Evolutionary conservation across 179 eudicot genomes (phyloP).

Genomic region (Dionaea muscipula): DNA sequence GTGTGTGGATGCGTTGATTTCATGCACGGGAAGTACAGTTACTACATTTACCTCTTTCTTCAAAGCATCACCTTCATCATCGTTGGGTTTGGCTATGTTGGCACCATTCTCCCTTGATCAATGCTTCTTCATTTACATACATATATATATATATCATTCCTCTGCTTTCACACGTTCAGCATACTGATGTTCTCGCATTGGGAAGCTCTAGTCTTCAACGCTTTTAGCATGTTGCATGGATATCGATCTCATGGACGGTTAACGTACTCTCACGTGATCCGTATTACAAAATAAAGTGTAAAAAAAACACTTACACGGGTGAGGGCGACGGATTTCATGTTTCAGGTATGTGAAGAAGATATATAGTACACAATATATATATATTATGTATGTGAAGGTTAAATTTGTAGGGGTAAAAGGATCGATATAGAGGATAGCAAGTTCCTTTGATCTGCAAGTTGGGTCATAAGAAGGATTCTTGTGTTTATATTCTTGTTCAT

Average conservation of each 20-base stretch:
- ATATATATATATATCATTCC: neutral
- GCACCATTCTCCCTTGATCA: conserved; percentile 43
- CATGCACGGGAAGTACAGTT: conserved; percentile 52
- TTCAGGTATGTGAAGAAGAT: no score
- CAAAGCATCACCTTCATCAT: conserved; percentile 65
- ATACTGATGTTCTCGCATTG: neutral
- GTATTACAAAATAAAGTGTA: no score
- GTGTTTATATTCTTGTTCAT: no score
- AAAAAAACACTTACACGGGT: no score
- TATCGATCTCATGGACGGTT: neutral
- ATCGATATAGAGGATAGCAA: no score
- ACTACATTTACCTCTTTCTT: conserved; percentile 71
- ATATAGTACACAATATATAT: no score
- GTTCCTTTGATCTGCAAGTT: no score
- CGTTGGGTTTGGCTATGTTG: conserved; percentile 78
- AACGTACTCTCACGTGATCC: no score
- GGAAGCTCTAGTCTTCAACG: neutral
- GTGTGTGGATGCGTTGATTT: conserved; percentile 55
- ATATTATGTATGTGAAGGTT: no score
- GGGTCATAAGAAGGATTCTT: no score
- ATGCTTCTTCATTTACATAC: neutral
- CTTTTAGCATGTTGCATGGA: neutral
- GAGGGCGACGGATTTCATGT: no score
- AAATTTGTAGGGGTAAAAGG: no score
- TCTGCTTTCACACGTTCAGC: neutral